Evolutionary conservation across 306 rosid genomes (phyloP).

Genomic region (Castanopsis chinensis): DNA sequence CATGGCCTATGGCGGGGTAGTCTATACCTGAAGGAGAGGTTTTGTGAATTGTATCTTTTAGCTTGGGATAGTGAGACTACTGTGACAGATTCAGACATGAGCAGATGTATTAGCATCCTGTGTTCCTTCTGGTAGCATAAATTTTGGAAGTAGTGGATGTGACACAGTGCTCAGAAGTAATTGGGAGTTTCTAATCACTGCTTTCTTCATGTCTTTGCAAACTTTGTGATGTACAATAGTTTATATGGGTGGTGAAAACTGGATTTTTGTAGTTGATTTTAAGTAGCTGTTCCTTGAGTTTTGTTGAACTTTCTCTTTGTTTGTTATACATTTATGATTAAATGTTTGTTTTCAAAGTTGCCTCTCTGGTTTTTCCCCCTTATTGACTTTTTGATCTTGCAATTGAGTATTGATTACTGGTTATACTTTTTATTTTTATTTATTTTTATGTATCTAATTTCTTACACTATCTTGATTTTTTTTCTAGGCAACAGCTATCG

Average conservation of each 20-base stretch:
- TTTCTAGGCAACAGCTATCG: conserved; percentile 73
- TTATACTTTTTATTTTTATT: neutral
- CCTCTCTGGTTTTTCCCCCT: neutral
- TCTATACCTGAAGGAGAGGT: too few species aligned
- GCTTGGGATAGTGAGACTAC: too few species aligned
- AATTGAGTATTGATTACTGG: neutral
- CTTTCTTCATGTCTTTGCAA: too few species aligned
- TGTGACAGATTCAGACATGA: too few species aligned
- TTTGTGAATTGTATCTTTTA: too few species aligned
- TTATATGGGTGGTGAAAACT: neutral
- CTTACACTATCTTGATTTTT: neutral
- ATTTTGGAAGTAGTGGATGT: too few species aligned
- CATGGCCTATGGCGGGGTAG: too few species aligned
- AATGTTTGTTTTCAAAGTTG: neutral
- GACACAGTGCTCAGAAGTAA: too few species aligned
- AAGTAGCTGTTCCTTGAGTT: neutral
- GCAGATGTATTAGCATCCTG: too few species aligned
- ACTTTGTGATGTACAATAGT: too few species aligned
- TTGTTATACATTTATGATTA: neutral
- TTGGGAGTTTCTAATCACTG: too few species aligned
- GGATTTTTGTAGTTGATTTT: neutral
- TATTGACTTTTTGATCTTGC: neutral
- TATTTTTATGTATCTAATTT: neutral
- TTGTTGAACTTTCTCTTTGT: neutral
- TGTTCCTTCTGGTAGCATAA: too few species aligned